phyloP scores from a whole-genome alignment of 2,329 filamentous ascomycete genomes.

The Scedosporium aurantiacum region DNA sequence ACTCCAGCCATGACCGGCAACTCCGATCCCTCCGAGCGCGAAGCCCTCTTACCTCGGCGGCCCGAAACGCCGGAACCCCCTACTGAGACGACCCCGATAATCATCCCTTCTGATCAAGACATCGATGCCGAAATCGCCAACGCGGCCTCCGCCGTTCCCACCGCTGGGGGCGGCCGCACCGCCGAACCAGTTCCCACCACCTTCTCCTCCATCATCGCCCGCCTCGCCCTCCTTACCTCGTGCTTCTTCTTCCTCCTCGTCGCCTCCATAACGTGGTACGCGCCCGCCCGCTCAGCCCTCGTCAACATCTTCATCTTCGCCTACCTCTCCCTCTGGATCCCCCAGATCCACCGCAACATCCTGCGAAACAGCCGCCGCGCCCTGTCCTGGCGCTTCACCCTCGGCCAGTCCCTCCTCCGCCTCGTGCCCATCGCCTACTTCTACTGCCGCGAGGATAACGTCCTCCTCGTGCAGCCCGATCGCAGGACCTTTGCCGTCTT shows the following conservation, averaged over 20 bases:
- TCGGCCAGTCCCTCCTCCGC: conserved; percentile 71
- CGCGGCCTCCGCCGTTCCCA: conserved; percentile 24
- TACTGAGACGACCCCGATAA: conserved; percentile 30
- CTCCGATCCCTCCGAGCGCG: conserved; percentile 14
- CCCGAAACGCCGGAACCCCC: conserved; percentile 25
- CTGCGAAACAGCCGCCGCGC: conserved; percentile 86
- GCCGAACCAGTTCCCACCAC: conserved; percentile 23
- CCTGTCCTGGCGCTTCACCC: conserved; percentile 80
- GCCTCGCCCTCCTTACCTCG: conserved; percentile 44
- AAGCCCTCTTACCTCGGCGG: conserved; percentile 23
- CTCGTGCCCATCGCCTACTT: conserved; percentile 78
- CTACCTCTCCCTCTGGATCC: conserved; percentile 85
- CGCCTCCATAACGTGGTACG: conserved; percentile 50
- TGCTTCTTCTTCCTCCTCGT: conserved; percentile 47
- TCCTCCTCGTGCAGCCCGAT: conserved; percentile 67
- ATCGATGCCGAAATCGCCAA: conserved; percentile 45
- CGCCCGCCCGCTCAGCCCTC: conserved; percentile 41
- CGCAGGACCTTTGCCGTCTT: conserved; percentile 47
- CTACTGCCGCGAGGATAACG: conserved; percentile 65
- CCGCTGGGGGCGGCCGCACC: conserved; percentile 15
- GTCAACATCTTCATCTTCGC: conserved; percentile 54
- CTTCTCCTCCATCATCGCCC: conserved; percentile 45
- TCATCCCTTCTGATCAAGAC: conserved; percentile 54
- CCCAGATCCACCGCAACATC: conserved; percentile 84
- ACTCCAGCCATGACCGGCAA: conserved; percentile 16